Base-by-base conservation (phyloP, 106 monocot genomes). In the Dactylorhiza incarnata region DNA sequence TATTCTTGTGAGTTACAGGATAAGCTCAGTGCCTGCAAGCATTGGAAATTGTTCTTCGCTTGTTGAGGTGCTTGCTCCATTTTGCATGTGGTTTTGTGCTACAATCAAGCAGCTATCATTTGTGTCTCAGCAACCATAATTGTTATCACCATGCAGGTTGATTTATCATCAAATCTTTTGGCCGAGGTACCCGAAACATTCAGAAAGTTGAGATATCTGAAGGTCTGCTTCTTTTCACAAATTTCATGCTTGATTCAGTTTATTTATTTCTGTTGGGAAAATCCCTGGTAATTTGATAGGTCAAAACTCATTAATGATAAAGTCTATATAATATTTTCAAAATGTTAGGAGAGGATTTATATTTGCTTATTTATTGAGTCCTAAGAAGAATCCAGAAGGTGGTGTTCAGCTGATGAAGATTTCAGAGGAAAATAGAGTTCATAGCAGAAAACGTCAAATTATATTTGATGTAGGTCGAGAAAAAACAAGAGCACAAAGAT, bases 121-220 rank as follows among this genome's bases (percentile, higher is more conserved):
- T 20, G 58, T 9, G 58, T 59, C 58, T 20, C 19, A 59, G 58
- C 12, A 26, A 51, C 53, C 20, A 11, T 15, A 9, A 6, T 45
- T 49, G 45, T 61, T 68, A 15, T 25, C 53, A 26, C 74, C 17
- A 77, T 82, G 82, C 89, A 97, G 97, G 78, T 94, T 44, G 89
- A 91, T 80, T 80, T 97, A 24, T 97, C 97, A 73, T 87, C 81
- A 16, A 97, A 97, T 89, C 83, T 87, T 53, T 83, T 97, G 78
- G 81, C 78, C 55, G 83, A 85, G 62, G 71, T 97, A 58, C 94
- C 97, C 24, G 91, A 89, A 63, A 82, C 94, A 48, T 55, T 97
- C 55, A 94, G 91, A 48, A 86, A 81, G 13, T 74, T 97, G 45
- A 24, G 11, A 20, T 83, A 89, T 76, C 78, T 97, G 25, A 97